Conservation (phyloP, 768 basidiomycete genomes). For the Boletus pseudo-olivaceus region DNA sequence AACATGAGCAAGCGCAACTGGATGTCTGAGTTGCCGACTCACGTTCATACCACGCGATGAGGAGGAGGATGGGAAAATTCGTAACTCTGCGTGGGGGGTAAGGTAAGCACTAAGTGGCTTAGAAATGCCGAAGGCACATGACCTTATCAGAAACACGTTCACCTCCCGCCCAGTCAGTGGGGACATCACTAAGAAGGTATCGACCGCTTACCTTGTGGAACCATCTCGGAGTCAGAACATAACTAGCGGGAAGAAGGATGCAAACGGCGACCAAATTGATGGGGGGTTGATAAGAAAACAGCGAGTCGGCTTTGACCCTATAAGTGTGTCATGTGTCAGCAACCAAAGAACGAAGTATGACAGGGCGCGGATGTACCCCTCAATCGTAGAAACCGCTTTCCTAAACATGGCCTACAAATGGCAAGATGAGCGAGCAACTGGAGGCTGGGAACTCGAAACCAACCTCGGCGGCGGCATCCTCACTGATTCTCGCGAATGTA, state of each 20-base stretch:
- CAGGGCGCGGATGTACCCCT: constrained; percentile 55
- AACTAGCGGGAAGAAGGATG: constrained; percentile 84
- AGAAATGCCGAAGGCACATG: background rate
- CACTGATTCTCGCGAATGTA: constrained; percentile 90
- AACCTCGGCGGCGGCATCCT: constrained; percentile 91
- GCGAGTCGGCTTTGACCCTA: constrained; percentile 82
- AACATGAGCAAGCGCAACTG: background rate
- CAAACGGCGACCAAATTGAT: constrained; percentile 85
- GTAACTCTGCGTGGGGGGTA: constrained; percentile 54
- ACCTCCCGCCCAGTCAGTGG: constrained; percentile 43
- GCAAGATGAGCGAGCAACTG: background rate
- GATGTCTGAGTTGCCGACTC: constrained; percentile 1
- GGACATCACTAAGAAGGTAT: constrained; percentile 5
- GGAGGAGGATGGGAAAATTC: constrained; percentile 78
- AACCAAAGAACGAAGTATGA: background rate
- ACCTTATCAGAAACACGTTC: constrained; percentile 88
- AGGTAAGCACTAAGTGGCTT: background rate
- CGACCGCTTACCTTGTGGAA: constrained; percentile 79
- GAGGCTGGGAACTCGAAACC: background rate
- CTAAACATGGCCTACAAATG: constrained; percentile 82
- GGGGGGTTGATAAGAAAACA: constrained; percentile 94
- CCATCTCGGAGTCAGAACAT: constrained; percentile 88
- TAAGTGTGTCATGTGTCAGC: constrained; percentile 11
- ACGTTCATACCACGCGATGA: constrained; percentile 84
- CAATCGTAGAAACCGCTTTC: constrained; percentile 89